These are phyloP conservation scores for Nasturtium officinale DNA, from an alignment of 345 rosid genomes.

Conservation along the genomic window DNA sequence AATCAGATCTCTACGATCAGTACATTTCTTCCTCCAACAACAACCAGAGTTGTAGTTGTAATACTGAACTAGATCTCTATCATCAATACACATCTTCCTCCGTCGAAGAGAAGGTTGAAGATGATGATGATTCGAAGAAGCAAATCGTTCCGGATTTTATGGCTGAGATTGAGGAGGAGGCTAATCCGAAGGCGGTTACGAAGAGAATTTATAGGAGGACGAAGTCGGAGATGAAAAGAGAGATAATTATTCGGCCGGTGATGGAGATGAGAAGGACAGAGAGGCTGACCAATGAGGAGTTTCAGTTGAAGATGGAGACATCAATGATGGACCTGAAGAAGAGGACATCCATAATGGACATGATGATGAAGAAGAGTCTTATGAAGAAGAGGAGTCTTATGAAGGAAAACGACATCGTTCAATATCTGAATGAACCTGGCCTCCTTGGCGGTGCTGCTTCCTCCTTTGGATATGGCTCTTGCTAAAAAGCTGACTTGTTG, in stretches of 20 bases:
- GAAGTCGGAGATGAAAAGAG: conserved; percentile 25
- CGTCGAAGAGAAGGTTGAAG: background rate
- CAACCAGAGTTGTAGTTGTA: background rate
- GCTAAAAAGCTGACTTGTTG: background rate
- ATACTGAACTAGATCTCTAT: background rate
- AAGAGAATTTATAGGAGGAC: background rate
- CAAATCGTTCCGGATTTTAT: conserved; percentile 4
- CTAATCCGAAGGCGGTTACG: background rate
- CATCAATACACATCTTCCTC: conserved; percentile 14
- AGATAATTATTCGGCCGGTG: background rate
- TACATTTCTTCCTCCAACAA: conserved; percentile 16
- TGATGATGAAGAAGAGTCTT: too few relatives aligned
- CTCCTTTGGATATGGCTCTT: background rate
- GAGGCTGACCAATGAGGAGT: conserved; percentile 30
- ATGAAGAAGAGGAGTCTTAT: conserved; percentile 1
- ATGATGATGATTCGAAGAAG: conserved; percentile 8
- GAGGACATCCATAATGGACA: conserved; percentile 8
- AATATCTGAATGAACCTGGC: background rate
- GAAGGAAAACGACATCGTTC: conserved; percentile 20
- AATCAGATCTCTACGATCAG: conserved; percentile 29
- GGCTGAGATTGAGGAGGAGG: background rate
- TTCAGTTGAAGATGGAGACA: conserved; percentile 21
- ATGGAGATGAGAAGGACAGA: conserved; percentile 21
- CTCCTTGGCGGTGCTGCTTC: background rate
- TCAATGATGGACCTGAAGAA: conserved; percentile 8